phyloP scores from a whole-genome alignment of 768 basidiomycete genomes.

The Glaciozyma antarctica region DNA sequence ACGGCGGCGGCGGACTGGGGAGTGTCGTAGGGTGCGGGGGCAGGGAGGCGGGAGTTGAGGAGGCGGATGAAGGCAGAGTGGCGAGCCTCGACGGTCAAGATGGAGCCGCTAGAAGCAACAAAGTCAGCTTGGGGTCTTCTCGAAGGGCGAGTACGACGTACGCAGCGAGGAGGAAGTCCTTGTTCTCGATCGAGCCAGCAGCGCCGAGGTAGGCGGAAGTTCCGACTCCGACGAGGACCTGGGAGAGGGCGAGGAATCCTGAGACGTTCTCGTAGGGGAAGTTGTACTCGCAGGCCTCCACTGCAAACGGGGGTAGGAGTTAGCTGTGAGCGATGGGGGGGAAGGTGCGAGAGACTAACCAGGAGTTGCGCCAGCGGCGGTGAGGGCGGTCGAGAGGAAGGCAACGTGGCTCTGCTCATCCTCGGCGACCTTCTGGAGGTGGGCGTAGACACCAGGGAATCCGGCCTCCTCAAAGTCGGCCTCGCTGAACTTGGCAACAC shows the following conservation, averaged over 20 bases:
- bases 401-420: conserved; percentile 53
- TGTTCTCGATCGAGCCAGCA: too few relatives aligned
- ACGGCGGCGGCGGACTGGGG: conserved; percentile 57
- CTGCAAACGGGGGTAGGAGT: conserved; percentile 1
- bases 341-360: not conserved
- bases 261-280: conserved; percentile 47
- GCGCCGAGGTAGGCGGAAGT: not conserved
- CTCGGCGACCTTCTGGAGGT: conserved; percentile 22
- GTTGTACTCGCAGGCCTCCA: conserved; percentile 52
- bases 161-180: not conserved
- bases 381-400: conserved; percentile 46
- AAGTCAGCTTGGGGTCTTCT: conserved; percentile 37
- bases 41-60: conserved; percentile 48
- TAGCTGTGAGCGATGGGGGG: not conserved
- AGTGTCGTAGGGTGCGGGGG: conserved; percentile 47
- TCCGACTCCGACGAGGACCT: conserved; percentile 50
- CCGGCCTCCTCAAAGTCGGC: conserved; percentile 45
- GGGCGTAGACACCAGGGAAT: conserved; percentile 38
- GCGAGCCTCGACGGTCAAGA: conserved; percentile 54
- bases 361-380: conserved; percentile 44
- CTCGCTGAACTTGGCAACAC: conserved; percentile 43
- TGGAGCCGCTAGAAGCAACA: conserved; percentile 51
- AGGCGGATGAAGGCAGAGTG: conserved; percentile 30
- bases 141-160: not conserved
- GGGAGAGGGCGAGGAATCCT: conserved; percentile 48